Base-by-base conservation (phyloP, 768 basidiomycete species). In the Thelephora ganbajun region DNA sequence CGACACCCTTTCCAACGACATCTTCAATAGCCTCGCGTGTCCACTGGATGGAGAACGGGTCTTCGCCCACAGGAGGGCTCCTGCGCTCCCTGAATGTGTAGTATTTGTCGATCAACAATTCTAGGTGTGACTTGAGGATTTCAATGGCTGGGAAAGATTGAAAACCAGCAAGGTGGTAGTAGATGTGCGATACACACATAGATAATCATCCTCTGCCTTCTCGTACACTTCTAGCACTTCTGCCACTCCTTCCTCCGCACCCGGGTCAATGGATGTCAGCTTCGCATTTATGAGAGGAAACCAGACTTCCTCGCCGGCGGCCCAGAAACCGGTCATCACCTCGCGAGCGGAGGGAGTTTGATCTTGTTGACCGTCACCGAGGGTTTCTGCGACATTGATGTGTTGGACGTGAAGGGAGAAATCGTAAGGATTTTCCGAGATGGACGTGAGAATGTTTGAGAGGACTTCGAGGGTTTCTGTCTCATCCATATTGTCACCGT, bases 301-400 rank as follows among this genome's bases (percentile, higher is more conserved):
- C 87, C 87, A 91, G 18, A 85, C 71, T 33, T 83, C 76, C 49
- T 83, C 78, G 30, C 74, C 73, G 9, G 73, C 78, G 6, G 83
- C 76, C 53, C 79, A 66, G 54, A 74, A 77, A 46, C 71, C 71
- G 3, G 76, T 63, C 57, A 79, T 67, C 72, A 83, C 80, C 56
- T 83, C 79, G 55, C 76, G 69, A 14, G 84, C 88, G 5, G 69
- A 67, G 33, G 69, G 58, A 16, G 75, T 61, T 53, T 88, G 80
- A 37, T 73, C 69, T 11, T 77, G 72, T 66, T 80, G 69, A 48
- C 71, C 76, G 16, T 73, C 68, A 30, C 26, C 26, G 9, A 30
- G 26, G 13, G 73, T 69, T 43, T 69, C 68, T 3, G 80, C 74
- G 3, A 87, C 63, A 39, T 66, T 69, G 49, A 89, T 76, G 59